Conservation (phyloP, 2,329 filamentous ascomycete species). For the Neonectria punicea region DNA sequence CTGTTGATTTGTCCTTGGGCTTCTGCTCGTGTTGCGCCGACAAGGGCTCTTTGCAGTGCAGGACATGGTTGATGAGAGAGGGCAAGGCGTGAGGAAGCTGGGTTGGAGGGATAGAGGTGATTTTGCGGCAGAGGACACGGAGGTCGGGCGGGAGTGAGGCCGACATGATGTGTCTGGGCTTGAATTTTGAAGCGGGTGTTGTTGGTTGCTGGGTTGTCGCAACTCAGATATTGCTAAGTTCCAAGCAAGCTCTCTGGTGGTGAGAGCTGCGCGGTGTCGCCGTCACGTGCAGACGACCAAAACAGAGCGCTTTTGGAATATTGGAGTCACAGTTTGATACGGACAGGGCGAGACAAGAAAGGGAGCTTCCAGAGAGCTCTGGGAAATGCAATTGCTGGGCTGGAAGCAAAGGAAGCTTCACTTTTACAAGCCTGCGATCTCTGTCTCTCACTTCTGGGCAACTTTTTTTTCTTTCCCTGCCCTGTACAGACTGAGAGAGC, state of each 20-base stretch:
- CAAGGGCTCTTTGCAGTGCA: slow-evolving; percentile 68
- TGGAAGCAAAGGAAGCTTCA: neutral
- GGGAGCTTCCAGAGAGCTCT: neutral
- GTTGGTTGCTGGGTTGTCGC: neutral
- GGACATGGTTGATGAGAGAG: slow-evolving; percentile 70
- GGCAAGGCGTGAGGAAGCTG: slow-evolving; percentile 80
- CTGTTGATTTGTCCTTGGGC: slow-evolving; percentile 70
- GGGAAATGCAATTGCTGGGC: slow-evolving; percentile 7
- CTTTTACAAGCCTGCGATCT: slow-evolving; percentile 13
- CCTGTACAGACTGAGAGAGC: neutral
- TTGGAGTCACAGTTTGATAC: neutral
- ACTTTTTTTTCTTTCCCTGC: slow-evolving; percentile 23
- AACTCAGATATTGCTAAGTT: slow-evolving; percentile 10
- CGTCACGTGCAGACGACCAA: slow-evolving; percentile 16
- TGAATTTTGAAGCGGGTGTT: neutral
- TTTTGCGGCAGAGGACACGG: slow-evolving; percentile 72
- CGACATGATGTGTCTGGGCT: slow-evolving; percentile 37
- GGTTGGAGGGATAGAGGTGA: slow-evolving; percentile 76
- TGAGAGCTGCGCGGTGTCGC: slow-evolving; percentile 3
- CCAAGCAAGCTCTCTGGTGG: neutral
- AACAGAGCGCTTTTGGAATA: neutral
- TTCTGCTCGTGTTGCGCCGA: slow-evolving; percentile 71
- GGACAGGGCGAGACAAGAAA: neutral
- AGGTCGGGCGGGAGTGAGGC: slow-evolving; percentile 65
- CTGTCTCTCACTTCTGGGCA: slow-evolving; percentile 4